Evolutionary conservation across 805 yeast species (phyloP), one percentile per base, ranked within the genome.

Genomic region (Candida peoriensis): DNA sequence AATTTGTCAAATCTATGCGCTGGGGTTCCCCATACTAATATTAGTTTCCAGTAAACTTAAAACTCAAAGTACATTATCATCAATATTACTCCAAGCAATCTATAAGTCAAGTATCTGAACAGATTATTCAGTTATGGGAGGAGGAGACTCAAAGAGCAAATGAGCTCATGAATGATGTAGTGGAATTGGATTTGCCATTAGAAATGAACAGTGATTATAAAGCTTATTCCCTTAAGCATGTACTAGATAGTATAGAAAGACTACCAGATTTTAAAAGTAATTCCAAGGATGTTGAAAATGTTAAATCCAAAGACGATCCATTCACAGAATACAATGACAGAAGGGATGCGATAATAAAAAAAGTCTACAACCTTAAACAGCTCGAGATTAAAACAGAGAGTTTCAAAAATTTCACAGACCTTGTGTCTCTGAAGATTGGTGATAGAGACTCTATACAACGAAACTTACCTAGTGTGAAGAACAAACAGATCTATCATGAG

Each of bases 81-180:
- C 28, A 23, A 19, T 36, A 28, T 16, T 49, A 36, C 34, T 49
- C 56, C 8, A 37, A 38, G 16, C 54, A 53, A 28, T 40, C 57
- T 6, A 36, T 46, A 9, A 38, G 36, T 14, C 47, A 50, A 22
- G 31, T 40, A 4, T 31, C 39, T 13, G 50, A 50, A 16, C 57
- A 53, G 18, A 41, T 51, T 3, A 8, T 34, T 4, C 34, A 36
- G 8, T 11, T 49, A 18, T 37, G 49, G 43, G 36, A 40, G 5
- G 41, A 42, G 9, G 24, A 34, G 20, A 11, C 27, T 1, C 34
- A 33, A 4, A 26, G 38, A 6, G 32, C 37, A 14, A 28, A 39
- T 4, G 26, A 32, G 8, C 14, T 36, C 0, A 6, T 52, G 3
- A 8, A 14, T 4, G 24, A 37, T 2, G 13, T 52, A 6, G 34